A percentile compares a stretch with the other conserved stretches of the same genome.
Conservation (phyloP, 192 early-diverging fungal genomes). For the Obelidium mucronatum region DNA sequence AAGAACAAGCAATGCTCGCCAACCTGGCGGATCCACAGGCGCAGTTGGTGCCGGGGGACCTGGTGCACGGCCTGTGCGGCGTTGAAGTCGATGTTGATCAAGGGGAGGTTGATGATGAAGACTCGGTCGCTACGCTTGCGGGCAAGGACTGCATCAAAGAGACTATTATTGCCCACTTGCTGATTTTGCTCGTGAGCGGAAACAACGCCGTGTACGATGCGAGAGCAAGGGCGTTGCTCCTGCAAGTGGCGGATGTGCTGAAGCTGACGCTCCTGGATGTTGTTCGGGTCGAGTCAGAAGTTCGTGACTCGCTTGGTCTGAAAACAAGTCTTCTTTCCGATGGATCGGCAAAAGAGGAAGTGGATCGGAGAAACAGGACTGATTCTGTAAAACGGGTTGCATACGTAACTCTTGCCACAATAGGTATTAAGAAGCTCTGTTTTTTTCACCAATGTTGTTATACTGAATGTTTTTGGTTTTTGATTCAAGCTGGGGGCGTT, state of each 20-base stretch:
- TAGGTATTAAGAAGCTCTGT: conserved; percentile 50
- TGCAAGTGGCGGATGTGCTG: conserved; percentile 68
- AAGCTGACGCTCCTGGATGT: conserved; percentile 76
- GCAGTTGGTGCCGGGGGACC: conserved; percentile 46
- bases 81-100: conserved; percentile 9
- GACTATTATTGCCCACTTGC: conserved; percentile 84
- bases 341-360: not conserved
- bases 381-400: conserved; percentile 76
- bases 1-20: conserved; percentile 55
- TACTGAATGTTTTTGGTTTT: not conserved
- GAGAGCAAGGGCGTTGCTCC: conserved; percentile 77
- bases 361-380: conserved; percentile 70
- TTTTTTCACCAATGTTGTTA: conserved; percentile 22
- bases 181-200: conserved; percentile 70
- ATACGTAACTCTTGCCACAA: conserved; percentile 85
- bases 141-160: conserved; percentile 57
- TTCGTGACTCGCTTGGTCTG: conserved; percentile 56
- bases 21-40: conserved; percentile 38
- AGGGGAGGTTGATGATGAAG: conserved; percentile 8
- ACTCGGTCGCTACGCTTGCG: conserved; percentile 27
- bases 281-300: conserved; percentile 75
- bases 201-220: conserved; percentile 81
- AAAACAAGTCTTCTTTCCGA: conserved; percentile 36
- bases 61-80: conserved; percentile 45
- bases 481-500: conserved; percentile 71